Conservation (phyloP, 179 eudicot genomes). For the Dionaea muscipula region DNA sequence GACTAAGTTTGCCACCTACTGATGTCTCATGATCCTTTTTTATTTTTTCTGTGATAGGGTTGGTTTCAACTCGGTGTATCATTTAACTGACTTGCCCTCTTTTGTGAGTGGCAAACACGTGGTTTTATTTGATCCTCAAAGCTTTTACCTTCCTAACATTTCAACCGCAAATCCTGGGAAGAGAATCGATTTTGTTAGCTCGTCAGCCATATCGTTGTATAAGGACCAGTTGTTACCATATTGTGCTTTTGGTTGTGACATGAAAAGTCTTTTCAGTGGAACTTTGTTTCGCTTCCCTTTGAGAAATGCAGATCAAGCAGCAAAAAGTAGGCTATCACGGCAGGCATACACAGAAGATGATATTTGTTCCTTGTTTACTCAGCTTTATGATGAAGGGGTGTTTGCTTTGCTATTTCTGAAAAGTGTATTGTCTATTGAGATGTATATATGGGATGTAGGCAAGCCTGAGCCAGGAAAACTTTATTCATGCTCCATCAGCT, state of each 20-base stretch:
- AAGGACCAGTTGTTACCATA: conserved; percentile 89
- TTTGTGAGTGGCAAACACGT: conserved; percentile 93
- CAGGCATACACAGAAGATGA: conserved; percentile 83
- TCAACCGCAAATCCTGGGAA: conserved; percentile 95
- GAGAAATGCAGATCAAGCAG: conserved; percentile 85
- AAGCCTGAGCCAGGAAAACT: conserved; percentile 52
- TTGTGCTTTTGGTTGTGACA: conserved; percentile 94
- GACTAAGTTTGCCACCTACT: conserved; percentile 7
- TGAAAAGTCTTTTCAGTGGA: conserved; percentile 68
- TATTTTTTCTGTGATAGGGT: conserved; percentile 47
- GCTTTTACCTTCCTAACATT: conserved; percentile 84
- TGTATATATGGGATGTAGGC: conserved; percentile 81
- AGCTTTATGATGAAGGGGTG: conserved; percentile 88
- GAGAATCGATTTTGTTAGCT: conserved; percentile 78
- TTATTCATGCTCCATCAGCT: conserved; percentile 64
- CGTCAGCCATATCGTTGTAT: conserved; percentile 73
- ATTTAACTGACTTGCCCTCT: conserved; percentile 93
- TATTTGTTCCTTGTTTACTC: conserved; percentile 62
- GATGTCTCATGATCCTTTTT: neutral
- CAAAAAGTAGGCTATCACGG: conserved; percentile 84
- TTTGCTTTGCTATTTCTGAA: conserved; percentile 73
- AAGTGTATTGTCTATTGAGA: conserved; percentile 68
- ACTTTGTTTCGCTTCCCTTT: conserved; percentile 96
- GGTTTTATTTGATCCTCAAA: conserved; percentile 95
- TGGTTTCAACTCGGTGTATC: conserved; percentile 98